Conservation (phyloP, 2,329 filamentous ascomycete genomes). For the Fusarium nematophilum region DNA sequence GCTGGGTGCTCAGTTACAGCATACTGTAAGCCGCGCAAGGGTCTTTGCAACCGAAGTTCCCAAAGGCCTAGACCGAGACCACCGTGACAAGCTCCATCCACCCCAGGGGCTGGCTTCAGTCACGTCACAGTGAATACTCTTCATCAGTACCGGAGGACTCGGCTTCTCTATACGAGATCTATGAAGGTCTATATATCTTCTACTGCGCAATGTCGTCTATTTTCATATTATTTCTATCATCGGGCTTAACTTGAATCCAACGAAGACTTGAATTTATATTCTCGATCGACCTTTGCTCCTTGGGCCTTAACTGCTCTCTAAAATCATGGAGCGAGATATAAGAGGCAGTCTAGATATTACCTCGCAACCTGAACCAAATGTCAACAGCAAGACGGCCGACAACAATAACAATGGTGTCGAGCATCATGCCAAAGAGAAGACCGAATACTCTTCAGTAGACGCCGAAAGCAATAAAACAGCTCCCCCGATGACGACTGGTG, state of each 20-base stretch:
- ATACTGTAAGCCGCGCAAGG: not conserved
- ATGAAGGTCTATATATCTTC: not conserved
- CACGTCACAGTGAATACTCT: not conserved
- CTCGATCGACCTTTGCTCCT: not conserved
- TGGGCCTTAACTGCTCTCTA: not conserved
- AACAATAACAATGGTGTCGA: not conserved
- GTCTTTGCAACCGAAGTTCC: not conserved
- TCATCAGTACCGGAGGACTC: not conserved
- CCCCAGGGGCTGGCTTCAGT: not conserved
- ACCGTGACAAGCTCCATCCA: not conserved
- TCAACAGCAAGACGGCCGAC: not conserved
- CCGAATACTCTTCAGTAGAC: not conserved
- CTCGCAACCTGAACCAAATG: not conserved
- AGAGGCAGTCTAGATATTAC: conserved; percentile 1
- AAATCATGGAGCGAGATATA: conserved; percentile 2
- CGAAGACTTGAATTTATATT: not conserved
- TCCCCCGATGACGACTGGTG: not conserved
- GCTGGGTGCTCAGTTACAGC: not conserved
- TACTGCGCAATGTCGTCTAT: not conserved
- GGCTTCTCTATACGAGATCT: not conserved
- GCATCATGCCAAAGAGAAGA: not conserved
- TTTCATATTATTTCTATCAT: not conserved
- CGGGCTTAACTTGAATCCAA: not conserved
- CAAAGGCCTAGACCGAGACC: not conserved
- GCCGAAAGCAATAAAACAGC: not conserved